Conservation (phyloP, 768 basidiomycete genomes). For the Boletus tomentosulus region DNA sequence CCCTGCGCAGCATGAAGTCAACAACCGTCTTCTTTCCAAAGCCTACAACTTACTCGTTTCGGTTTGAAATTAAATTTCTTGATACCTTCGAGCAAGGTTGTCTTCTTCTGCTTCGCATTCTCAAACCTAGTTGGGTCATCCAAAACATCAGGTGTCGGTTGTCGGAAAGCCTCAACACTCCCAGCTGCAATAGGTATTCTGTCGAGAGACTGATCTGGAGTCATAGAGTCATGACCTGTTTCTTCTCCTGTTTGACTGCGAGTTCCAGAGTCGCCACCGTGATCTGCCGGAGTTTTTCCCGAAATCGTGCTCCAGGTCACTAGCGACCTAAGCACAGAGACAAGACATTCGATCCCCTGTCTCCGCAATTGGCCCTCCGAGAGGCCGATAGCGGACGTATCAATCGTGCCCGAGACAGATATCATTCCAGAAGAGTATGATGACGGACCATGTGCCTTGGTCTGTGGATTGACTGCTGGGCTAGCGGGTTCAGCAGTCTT, state of each 20-base stretch:
- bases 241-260: constrained; percentile 54
- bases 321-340: constrained; percentile 81
- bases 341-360: constrained; percentile 94
- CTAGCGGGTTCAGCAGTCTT: constrained; percentile 56
- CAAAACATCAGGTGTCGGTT: constrained; percentile 70
- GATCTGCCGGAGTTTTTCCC: constrained; percentile 30
- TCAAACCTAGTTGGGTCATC: constrained; percentile 94
- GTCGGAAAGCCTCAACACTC: constrained; percentile 55
- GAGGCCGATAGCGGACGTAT: constrained; percentile 61
- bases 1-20: constrained; percentile 49
- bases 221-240: constrained; percentile 43
- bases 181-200: constrained; percentile 43
- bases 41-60: constrained; percentile 64
- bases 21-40: background rate
- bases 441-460: constrained; percentile 31
- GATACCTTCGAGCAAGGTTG: constrained; percentile 89
- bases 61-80: constrained; percentile 99
- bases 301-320: constrained; percentile 82
- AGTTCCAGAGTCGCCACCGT: constrained; percentile 36
- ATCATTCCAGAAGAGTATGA: constrained; percentile 64
- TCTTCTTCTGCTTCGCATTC: constrained; percentile 95
- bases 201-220: constrained; percentile 56
- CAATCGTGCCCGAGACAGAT: constrained; percentile 60
- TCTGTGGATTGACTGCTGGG: constrained; percentile 51
- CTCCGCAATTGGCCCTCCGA: constrained; percentile 82